Base-by-base conservation (phyloP, 495 filamentous ascomycete genomes). In the Sporormia fimetaria region DNA sequence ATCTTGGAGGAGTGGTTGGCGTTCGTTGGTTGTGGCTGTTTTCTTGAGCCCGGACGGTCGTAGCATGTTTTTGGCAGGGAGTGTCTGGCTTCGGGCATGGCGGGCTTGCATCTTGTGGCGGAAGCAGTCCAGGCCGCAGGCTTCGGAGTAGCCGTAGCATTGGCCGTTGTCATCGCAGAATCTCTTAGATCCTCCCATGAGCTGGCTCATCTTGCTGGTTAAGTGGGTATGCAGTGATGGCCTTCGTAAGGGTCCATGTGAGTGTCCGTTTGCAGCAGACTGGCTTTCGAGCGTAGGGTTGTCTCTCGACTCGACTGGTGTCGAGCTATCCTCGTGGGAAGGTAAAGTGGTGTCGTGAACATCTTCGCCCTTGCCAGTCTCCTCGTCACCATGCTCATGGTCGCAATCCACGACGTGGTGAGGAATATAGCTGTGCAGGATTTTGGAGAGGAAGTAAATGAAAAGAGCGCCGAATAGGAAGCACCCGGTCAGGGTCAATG, bases 341-440 rank as follows among this genome's bases (percentile, higher is more conserved):
- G n/a, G n/a, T n/a, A n/a, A n/a, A n/a, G n/a, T n/a, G n/a, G n/a
- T n/a, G n/a, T n/a, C n/a, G 12, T 36, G 29, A 2, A 29, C 17
- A 8, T 41, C 36, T 25, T 27, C 29, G 5, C 20, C 23, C 28
- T 42, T 49, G 2, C 38, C 40, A 24, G 49, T 47, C 34, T 54
- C 59, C 42, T 71, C 65, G 12, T 69, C 71, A 18, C 72, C 71
- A 49, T 94, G 86, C 25, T 67, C 78, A 57, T 93, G 84, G 38
- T 87, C 81, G 61, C 90, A 98, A 58, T 86, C 85, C 40, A 95
- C 88, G 16, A 93, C 77, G 54, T 90, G 81, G n/a, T 86, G 90
- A 0, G 92, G 90, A 32, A 96, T 78, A 54, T 77, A 78, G 17
- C 68, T 74, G 58, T 98, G 90, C 17, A 95, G 57, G 10, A 92